A percentile compares a stretch with the other conserved stretches of the same genome.
These are phyloP conservation scores for Amniculicola lignicola DNA, from an alignment of 495 filamentous ascomycete species.

Conservation along the genomic window DNA sequence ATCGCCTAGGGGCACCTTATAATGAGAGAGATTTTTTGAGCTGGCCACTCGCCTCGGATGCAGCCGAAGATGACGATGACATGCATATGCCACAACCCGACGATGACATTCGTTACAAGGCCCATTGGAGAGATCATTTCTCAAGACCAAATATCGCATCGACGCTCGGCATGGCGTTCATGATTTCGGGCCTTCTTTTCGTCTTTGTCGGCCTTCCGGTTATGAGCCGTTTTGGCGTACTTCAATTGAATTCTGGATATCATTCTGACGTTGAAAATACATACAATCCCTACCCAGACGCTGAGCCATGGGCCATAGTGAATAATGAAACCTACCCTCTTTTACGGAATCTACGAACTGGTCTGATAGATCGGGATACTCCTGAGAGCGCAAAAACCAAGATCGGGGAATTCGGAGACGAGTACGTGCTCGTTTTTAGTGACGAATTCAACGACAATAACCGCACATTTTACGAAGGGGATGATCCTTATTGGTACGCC, in stretches of 20 bases:
- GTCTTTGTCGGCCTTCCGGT: conserved; percentile 50
- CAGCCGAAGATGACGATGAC: conserved; percentile 50
- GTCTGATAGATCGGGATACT: conserved; percentile 71
- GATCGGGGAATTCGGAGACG: conserved; percentile 56
- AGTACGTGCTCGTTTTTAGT: conserved; percentile 68
- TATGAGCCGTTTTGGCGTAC: conserved; percentile 40
- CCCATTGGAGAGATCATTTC: conserved; percentile 45
- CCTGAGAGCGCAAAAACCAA: conserved; percentile 58
- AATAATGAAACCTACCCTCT: conserved; percentile 44
- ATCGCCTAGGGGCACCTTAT: conserved; percentile 43
- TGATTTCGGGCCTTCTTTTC: conserved; percentile 45
- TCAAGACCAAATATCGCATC: conserved; percentile 41
- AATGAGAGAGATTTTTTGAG: conserved; percentile 36
- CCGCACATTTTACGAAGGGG: conserved; percentile 69
- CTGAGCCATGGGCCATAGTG: conserved; percentile 39
- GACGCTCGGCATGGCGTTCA: conserved; percentile 44
- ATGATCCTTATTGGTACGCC: conserved; percentile 69
- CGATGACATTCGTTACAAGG: conserved; percentile 46
- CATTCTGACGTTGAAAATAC: conserved; percentile 39
- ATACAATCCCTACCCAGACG: conserved; percentile 12
- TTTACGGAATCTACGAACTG: conserved; percentile 57
- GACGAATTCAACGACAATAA: conserved; percentile 74
- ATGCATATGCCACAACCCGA: conserved; percentile 49
- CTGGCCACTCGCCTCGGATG: conserved; percentile 45
- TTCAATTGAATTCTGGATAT: conserved; percentile 31